Evolutionary conservation across 2,329 filamentous ascomycete genomes (phyloP), one percentile per base, ranked within the genome.

Genomic region (Hypoxylon sp.): DNA sequence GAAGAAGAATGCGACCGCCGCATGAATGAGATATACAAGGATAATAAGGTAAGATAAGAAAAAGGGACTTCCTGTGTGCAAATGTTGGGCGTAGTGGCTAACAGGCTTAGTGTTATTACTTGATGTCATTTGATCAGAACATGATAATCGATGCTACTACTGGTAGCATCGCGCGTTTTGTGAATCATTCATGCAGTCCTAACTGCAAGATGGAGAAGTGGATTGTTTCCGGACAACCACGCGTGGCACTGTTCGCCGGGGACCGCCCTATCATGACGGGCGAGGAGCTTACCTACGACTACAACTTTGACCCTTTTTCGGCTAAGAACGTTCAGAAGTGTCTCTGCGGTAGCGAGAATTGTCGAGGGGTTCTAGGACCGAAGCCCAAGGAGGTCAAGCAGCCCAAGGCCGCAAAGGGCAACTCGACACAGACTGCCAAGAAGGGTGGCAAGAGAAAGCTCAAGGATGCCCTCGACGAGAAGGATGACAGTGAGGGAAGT

Each of bases 151-250:
- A 99, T 82, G 96, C 95, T 35, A 98, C 95, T 30, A 94, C 93
- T 62, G 96, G 96, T 75, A 97, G 93, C 72, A 97, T 98, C 81
- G 95, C 96, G 76, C 92, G 96, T 62, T 99, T 99, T 80, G 95
- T 99, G 79, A 99, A 99, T 79, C 96, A 99, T 80, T 97, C 94
- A 17, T 99, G 96, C 82, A 91, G 93, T 64, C 96, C 96, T 2
- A 99, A 99, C 78, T 98, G 95, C 81, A 90, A 92, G 70, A 98
- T 99, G 95, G 94, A 97, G 76, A 98, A 98, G 80, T 97, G 94
- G 94, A 95, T 95, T 69, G 96, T 99, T 61, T 91, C 91, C 54
- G 95, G 95, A 30, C 94, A 97, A 79, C 95, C 95, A 46, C 90
- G 96, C 62, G 98, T 99, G 94, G 96, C 95, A 14, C 88, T 99